Evolutionary conservation across 2,329 filamentous ascomycete species (phyloP), one percentile per base, ranked within the genome.

Genomic region (Penicillium occitanis): DNA sequence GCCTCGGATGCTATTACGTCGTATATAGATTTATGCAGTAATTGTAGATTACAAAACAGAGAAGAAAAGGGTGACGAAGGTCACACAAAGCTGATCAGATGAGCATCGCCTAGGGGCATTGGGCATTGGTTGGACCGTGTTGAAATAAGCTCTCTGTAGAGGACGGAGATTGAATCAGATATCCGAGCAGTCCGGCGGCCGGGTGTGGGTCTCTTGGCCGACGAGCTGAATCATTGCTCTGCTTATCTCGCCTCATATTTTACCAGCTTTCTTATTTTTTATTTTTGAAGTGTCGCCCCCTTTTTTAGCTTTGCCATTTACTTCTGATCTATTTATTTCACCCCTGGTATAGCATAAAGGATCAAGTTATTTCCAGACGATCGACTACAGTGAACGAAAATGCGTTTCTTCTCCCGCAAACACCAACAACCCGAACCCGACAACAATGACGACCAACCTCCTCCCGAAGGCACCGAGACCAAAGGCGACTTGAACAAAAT

Each of bases 401-500:
- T 64, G 62, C 62, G 62, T 22, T 64, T 64, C 53, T 64, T 64
- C 51, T 62, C 58, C 22, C 60, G 64, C 22, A 66, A 61, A 66
- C 37, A 57, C 17, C 58, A 64, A 25, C 51, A 60, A 64, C 35
- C 42, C 10, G 33, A 33, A 30, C 11, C 35, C 37, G 57, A 50
- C 14, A 46, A 65, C 50, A 44, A 46, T 46, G 58, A 53, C 42
- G 65, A 62, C 67, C 73, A 55, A 71, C 73, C 62, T 5, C 60
- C 64, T n/a, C 19, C 61, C 0, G 65, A 68, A 25, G 42, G 37
- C 33, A 33, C 40, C 25, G 59, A 44, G 8, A 35, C 64, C 5
- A 64, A 67, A 35, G 64, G 72, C 30, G 65, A 73, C 61, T 71
- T 72, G 58, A 72, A 73, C 42, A 68, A 70, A 51, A 73, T 73